Conservation (phyloP, 2,329 filamentous ascomycete species). For the Kalmusia sp. region DNA sequence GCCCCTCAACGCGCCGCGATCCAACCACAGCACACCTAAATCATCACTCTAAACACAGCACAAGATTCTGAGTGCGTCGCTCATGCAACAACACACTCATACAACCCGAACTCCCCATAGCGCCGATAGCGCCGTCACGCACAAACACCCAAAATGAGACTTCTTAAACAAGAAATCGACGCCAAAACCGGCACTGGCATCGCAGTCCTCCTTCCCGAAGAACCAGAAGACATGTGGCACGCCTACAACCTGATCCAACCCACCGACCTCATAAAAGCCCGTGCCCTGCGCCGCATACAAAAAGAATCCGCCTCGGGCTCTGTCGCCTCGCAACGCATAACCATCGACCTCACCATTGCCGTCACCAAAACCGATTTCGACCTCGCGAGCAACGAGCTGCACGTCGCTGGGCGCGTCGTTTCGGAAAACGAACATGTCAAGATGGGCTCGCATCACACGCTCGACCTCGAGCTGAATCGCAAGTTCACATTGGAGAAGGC, state of each 20-base stretch:
- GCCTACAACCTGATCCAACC: conserved; percentile 76
- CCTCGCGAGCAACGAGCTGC: conserved; percentile 70
- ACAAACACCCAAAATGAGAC: conserved; percentile 59
- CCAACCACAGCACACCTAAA: neutral
- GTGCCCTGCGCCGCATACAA: conserved; percentile 71
- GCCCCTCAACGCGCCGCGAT: conserved; percentile 9
- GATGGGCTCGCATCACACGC: conserved; percentile 71
- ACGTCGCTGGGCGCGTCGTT: conserved; percentile 70
- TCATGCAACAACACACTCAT: too few relatives aligned
- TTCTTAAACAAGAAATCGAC: conserved; percentile 72
- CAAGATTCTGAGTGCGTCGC: neutral
- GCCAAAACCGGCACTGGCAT: conserved; percentile 67
- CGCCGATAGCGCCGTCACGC: neutral
- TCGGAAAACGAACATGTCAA: conserved; percentile 73
- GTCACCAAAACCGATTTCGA: conserved; percentile 75
- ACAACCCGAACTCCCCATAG: neutral
- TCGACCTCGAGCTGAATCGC: conserved; percentile 85
- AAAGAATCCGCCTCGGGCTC: conserved; percentile 67
- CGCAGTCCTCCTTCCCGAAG: conserved; percentile 72
- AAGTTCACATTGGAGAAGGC: conserved; percentile 89
- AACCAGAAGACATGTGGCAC: conserved; percentile 83
- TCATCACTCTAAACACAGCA: neutral
- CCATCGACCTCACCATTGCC: conserved; percentile 69
- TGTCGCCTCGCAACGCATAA: conserved; percentile 68
- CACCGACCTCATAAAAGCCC: conserved; percentile 69